Evolutionary conservation across 2,329 filamentous ascomycete species (phyloP).

Genomic region (Stagonosporopsis cucurbitacearum): DNA sequence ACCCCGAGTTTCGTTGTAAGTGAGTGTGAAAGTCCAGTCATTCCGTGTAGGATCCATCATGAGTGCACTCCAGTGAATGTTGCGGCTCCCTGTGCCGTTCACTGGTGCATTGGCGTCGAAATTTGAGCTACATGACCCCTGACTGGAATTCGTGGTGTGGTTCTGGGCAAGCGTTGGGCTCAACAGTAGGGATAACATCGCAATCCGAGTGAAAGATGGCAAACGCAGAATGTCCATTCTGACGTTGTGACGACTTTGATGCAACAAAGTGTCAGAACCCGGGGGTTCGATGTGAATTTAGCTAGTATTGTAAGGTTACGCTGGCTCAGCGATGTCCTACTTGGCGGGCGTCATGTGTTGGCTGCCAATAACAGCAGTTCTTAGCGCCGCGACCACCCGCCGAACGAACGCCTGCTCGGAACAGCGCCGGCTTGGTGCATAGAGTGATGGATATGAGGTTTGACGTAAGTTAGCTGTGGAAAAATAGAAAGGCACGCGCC

Average conservation of each 20-base stretch:
- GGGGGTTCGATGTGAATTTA: not conserved
- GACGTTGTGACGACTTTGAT: not conserved
- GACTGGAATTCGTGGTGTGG: not conserved
- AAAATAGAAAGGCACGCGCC: not conserved
- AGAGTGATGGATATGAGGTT: not conserved
- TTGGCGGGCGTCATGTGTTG: slow-evolving; percentile 16
- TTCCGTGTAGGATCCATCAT: slow-evolving; percentile 17
- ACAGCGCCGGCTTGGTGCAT: not conserved
- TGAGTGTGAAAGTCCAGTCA: slow-evolving; percentile 13
- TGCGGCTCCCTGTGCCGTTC: slow-evolving; percentile 13
- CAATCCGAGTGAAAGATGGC: not conserved
- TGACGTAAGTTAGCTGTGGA: not conserved
- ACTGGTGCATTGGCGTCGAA: slow-evolving; percentile 1
- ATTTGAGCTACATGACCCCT: not conserved
- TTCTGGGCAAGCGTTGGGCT: slow-evolving; percentile 1
- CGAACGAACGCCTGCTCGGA: slow-evolving; percentile 1
- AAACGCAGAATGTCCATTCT: not conserved
- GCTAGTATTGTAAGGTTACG: slow-evolving; percentile 12
- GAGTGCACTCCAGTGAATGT: slow-evolving; percentile 14
- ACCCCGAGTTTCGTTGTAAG: slow-evolving; percentile 7
- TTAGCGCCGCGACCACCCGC: slow-evolving; percentile 14
- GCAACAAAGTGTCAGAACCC: not conserved
- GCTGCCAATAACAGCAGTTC: slow-evolving; percentile 17
- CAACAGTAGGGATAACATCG: not conserved
- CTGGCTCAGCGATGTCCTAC: slow-evolving; percentile 4